phyloP scores from a whole-genome alignment of 306 rosid genomes.

The Quercus rubra region DNA sequence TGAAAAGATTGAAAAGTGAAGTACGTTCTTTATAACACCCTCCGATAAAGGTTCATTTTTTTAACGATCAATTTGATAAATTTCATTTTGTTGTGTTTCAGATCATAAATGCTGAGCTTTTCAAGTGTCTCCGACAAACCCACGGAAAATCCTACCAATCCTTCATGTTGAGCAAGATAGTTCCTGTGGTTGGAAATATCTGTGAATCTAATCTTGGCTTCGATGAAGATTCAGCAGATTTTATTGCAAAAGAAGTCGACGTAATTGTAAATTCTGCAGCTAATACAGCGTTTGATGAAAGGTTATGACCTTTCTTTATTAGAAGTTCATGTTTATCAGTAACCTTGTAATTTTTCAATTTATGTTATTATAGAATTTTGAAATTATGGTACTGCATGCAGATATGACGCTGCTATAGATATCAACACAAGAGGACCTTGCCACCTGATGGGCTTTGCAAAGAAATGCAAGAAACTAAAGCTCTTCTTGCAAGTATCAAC shows the following conservation, averaged over 20 bases:
- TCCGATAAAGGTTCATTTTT: background rate
- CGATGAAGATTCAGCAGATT: slow-evolving; percentile 38
- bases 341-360: slow-evolving; percentile 1
- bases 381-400: slow-evolving; percentile 21
- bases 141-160: slow-evolving; percentile 80
- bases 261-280: slow-evolving; percentile 93
- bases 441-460: slow-evolving; percentile 72
- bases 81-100: slow-evolving; percentile 17
- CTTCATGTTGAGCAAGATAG: slow-evolving; percentile 83
- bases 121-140: slow-evolving; percentile 65
- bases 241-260: slow-evolving; percentile 71
- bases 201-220: slow-evolving; percentile 79
- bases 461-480: slow-evolving; percentile 80
- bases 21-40: slow-evolving; percentile 40
- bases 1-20: slow-evolving; percentile 71
- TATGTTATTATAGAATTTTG: slow-evolving; percentile 3
- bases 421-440: slow-evolving; percentile 89
- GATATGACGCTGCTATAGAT: slow-evolving; percentile 84
- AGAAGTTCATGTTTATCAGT: background rate
- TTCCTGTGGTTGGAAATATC: slow-evolving; percentile 80
- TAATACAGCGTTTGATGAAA: slow-evolving; percentile 90
- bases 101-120: slow-evolving; percentile 86
- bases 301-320: slow-evolving; percentile 34
- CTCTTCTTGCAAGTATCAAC: slow-evolving; percentile 93
- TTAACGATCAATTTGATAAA: background rate